A percentile compares a stretch with the other conserved stretches of the same genome.
These are phyloP conservation scores for Lichtheimia ramosa DNA, from an alignment of 371 early-diverging fungal species.

Conservation along the genomic window DNA sequence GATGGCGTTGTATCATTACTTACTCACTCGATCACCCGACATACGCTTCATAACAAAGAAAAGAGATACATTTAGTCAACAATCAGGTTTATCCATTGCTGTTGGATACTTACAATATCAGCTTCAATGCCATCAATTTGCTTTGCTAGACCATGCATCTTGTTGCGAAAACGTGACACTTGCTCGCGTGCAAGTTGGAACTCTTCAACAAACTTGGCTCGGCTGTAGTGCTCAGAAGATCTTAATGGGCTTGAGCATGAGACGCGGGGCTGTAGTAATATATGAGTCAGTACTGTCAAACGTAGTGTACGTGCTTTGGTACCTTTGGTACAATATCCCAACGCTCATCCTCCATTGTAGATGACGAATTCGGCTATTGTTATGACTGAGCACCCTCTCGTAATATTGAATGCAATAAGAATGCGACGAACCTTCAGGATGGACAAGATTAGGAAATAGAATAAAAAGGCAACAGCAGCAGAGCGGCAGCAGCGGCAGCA, in stretches of 20 bases:
- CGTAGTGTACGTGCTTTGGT: too few species aligned
- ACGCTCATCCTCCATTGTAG: too few species aligned
- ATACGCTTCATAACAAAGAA: slow-evolving; percentile 3
- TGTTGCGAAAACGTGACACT: slow-evolving; percentile 46
- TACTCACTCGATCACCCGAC: slow-evolving; percentile 12
- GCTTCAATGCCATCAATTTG: slow-evolving; percentile 40
- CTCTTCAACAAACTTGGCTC: slow-evolving; percentile 18
- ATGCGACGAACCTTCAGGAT: too few species aligned
- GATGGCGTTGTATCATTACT: background rate
- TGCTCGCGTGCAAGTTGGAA: slow-evolving; percentile 51
- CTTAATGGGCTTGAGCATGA: background rate
- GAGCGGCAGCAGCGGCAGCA: too few species aligned
- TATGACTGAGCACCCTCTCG: too few species aligned
- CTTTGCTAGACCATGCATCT: slow-evolving; percentile 49
- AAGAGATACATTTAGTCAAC: background rate
- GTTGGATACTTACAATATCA: slow-evolving; percentile 9
- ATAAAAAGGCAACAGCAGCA: too few species aligned
- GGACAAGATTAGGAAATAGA: too few species aligned
- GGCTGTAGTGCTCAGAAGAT: background rate
- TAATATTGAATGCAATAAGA: too few species aligned
- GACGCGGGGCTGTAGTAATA: background rate
- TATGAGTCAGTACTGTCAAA: too few species aligned
- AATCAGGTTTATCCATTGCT: background rate
- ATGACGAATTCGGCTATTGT: too few species aligned
- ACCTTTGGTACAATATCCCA: too few species aligned